Evolutionary conservation across 2,329 filamentous ascomycete species (phyloP), one percentile per base, ranked within the genome.

Genomic region (Emergomyces pasteurianus): DNA sequence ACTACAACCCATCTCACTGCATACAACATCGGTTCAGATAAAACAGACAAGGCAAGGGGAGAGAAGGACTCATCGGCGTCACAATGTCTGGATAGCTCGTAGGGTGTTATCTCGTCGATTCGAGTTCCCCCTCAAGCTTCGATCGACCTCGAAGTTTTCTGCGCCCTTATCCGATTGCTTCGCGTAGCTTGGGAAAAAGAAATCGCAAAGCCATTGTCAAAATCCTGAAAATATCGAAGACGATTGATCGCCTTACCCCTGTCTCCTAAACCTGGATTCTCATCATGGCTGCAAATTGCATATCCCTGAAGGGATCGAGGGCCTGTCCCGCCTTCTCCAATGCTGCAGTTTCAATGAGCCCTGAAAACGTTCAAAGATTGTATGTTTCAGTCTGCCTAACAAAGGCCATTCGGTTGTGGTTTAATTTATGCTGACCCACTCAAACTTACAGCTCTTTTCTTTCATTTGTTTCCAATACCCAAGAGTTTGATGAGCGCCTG

Each of bases 401-500:
- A 18, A 54, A 4, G 31, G 23, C 28, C 31, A 7, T 3, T 18
- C 9, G 14, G n/a, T 23, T 2, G 14, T 31, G 36, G 55, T 40
- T 40, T 58, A 42, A 50, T 58, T 47, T n/a, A 42, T 60, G 66
- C 72, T 74, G 64, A 74, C 64, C 40, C 53, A 50, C 62, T 43
- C 38, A 58, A 18, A 34, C 23, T 63, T 54, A 54, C 70, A 95
- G 92, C 76, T 86, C 91, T 54, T 99, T 97, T 73, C 83, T 99
- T 65, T 79, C 85, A 65, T 89, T 83, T 73, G 94, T 97, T 67
- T 88, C 88, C 52, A 86, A 88, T 71, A 81, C 82, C 18, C 75
- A 81, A 59, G 84, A 87, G 9, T 99, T 99, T 72, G 94, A 99
- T 73, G 73, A 80, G 49, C 82, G 88, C 69, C 77, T 99, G 69